Conservation (phyloP, 345 rosid species). For the Ceriops decandra region DNA sequence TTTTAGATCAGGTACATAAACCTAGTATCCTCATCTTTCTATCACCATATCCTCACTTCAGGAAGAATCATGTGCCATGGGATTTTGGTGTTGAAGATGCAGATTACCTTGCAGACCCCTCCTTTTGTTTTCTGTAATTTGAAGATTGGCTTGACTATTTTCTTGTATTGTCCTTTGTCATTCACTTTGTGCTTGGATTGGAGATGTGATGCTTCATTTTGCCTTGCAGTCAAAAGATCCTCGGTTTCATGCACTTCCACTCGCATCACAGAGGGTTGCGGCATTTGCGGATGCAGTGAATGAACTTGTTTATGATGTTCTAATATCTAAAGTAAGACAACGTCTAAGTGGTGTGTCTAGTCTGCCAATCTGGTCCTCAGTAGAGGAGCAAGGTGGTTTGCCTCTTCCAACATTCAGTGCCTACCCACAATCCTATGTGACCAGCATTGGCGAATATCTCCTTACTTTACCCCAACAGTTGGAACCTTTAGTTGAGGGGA, state of each 20-base stretch:
- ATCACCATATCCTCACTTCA: background rate
- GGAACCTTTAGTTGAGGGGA: conserved; percentile 98
- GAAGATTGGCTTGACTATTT: background rate
- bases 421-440: conserved; percentile 86
- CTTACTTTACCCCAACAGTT: conserved; percentile 96
- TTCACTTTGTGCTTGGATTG: background rate
- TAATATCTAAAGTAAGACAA: conserved; percentile 92
- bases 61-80: background rate
- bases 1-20: conserved; percentile 73
- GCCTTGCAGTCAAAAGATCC: conserved; percentile 89
- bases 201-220: conserved; percentile 6
- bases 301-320: conserved; percentile 89
- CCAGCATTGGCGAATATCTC: conserved; percentile 91
- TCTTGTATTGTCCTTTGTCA: background rate
- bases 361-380: conserved; percentile 84
- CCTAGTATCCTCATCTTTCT: background rate
- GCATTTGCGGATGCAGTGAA: conserved; percentile 82
- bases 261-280: conserved; percentile 85
- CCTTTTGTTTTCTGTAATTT: background rate
- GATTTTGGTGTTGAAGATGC: background rate
- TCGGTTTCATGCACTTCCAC: conserved; percentile 90
- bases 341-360: conserved; percentile 77
- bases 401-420: conserved; percentile 92
- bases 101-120: background rate
- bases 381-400: conserved; percentile 75